Conservation (phyloP, 2,329 filamentous ascomycete species). For the Penicillium fuscoglaucum region DNA sequence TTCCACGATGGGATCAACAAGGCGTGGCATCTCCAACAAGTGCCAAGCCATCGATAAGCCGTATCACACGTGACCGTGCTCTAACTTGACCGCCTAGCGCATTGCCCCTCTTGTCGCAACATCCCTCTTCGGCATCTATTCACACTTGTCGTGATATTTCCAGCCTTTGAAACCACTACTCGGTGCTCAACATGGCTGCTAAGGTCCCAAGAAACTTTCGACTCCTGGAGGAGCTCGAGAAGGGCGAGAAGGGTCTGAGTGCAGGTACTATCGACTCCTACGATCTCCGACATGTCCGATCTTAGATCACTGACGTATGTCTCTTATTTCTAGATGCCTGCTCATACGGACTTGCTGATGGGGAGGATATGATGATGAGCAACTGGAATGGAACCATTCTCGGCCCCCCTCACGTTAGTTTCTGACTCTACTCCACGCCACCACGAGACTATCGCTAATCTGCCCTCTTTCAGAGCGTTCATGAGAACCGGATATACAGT, state of each 20-base stretch:
- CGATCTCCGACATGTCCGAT: conserved; percentile 11
- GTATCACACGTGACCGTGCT: conserved; percentile 25
- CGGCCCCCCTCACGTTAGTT: conserved; percentile 86
- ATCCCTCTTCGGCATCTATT: conserved; percentile 5
- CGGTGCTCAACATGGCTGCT: conserved; percentile 54
- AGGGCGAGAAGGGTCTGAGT: conserved; percentile 95
- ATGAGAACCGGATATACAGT: conserved; percentile 99
- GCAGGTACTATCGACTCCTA: conserved; percentile 57
- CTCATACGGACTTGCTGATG: conserved; percentile 92
- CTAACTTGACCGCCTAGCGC: conserved; percentile 13
- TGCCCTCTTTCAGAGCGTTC: conserved; percentile 66
- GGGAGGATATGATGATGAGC: conserved; percentile 93
- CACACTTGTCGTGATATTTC: not conserved
- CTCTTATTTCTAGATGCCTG: conserved; percentile 70
- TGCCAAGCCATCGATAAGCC: conserved; percentile 27
- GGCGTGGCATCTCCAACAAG: conserved; percentile 26
- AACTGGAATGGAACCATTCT: conserved; percentile 99
- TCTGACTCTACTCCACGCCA: not conserved
- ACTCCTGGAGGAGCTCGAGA: conserved; percentile 94
- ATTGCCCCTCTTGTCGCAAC: conserved; percentile 23
- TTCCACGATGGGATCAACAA: conserved; percentile 21
- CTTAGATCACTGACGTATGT: conserved; percentile 24
- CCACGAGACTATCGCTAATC: conserved; percentile 16
- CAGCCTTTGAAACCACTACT: not conserved
- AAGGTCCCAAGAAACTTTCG: conserved; percentile 95